These are phyloP conservation scores for Persicaria maculosa DNA, from an alignment of 148 eudicot species.

Conservation along the genomic window DNA sequence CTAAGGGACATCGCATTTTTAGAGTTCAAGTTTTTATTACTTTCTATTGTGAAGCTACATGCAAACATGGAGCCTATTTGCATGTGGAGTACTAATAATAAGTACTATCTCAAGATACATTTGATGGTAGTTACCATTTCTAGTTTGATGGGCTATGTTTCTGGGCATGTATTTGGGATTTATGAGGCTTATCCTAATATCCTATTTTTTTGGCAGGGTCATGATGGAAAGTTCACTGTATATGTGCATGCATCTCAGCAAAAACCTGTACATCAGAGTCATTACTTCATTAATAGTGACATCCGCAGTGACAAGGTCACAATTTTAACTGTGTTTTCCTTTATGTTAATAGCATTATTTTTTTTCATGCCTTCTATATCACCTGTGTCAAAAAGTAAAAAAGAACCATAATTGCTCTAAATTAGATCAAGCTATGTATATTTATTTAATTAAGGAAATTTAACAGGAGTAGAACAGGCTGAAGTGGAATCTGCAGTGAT, in stretches of 20 bases:
- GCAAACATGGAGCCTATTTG: no score
- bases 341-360: not conserved
- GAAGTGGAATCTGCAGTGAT: no score
- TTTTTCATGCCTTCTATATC: no score
- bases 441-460: no score
- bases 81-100: not conserved
- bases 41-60: not conserved
- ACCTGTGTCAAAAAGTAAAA: no score
- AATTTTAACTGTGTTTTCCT: not conserved
- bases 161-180: not conserved
- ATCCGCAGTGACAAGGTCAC: constrained; percentile 66
- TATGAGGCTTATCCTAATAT: not conserved
- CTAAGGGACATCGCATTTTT: no score
- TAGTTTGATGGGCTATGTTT: not conserved
- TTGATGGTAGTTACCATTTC: no score
- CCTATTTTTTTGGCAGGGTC: constrained; percentile 51
- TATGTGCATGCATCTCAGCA: constrained; percentile 76
- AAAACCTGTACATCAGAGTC: constrained; percentile 57
- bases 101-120: not conserved
- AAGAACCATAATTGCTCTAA: no score
- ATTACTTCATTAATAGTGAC: constrained; percentile 55
- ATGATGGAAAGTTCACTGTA: constrained; percentile 74
- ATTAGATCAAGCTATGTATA: no score
- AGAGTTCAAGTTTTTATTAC: not conserved
- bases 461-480: no score